These are phyloP conservation scores for Agrocybe praecox DNA, from an alignment of 768 basidiomycete genomes.

Conservation along the genomic window DNA sequence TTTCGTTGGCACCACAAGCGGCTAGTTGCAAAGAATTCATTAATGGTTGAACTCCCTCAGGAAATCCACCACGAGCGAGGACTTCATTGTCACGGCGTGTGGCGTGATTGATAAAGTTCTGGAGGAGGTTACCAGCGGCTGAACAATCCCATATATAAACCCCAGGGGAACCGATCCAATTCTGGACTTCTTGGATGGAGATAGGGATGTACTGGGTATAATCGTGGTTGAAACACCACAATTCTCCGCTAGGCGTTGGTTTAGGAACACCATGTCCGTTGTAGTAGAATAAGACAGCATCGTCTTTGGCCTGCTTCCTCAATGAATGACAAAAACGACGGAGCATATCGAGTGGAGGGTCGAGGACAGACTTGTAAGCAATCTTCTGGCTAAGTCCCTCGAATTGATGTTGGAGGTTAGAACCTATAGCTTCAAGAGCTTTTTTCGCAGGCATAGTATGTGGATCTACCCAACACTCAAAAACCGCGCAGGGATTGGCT, in stretches of 20 bases:
- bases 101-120: slow-evolving; percentile 85
- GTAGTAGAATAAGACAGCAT: slow-evolving; percentile 95
- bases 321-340: slow-evolving; percentile 83
- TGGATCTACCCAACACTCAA: slow-evolving; percentile 98
- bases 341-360: slow-evolving; percentile 93
- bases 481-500: slow-evolving; percentile 91
- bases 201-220: slow-evolving; percentile 99
- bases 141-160: slow-evolving; percentile 99
- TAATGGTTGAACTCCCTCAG: slow-evolving; percentile 68
- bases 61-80: slow-evolving; percentile 58
- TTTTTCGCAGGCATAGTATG: slow-evolving; percentile 90
- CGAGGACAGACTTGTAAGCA: slow-evolving; percentile 90
- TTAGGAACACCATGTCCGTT: slow-evolving; percentile 99
- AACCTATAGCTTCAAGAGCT: slow-evolving; percentile 91
- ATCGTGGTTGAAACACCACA: slow-evolving; percentile 97
- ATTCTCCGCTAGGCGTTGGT: slow-evolving; percentile 92
- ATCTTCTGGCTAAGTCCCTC: slow-evolving; percentile 95
- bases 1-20: slow-evolving; percentile 90
- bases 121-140: slow-evolving; percentile 91
- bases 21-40: slow-evolving; percentile 93
- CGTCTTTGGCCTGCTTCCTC: slow-evolving; percentile 89
- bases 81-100: slow-evolving; percentile 74
- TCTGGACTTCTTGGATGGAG: slow-evolving; percentile 90
- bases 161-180: slow-evolving; percentile 91
- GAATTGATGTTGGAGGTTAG: slow-evolving; percentile 93